These are phyloP conservation scores for Aspergillus sp. DNA, from an alignment of 2,329 filamentous ascomycete species.

Conservation along the genomic window DNA sequence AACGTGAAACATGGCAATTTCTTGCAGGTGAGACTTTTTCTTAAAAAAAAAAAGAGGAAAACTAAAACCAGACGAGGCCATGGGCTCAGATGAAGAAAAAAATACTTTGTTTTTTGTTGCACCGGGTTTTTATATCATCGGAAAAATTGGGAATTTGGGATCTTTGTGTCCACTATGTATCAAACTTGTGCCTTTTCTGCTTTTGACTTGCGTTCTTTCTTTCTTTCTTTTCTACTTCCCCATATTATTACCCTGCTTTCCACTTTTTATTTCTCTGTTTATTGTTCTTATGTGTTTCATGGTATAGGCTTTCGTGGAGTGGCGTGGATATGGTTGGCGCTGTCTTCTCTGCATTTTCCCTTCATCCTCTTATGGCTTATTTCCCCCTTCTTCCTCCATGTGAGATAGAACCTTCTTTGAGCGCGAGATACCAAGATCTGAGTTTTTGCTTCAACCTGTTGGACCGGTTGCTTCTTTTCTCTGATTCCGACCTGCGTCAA, in stretches of 20 bases:
- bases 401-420: constrained; percentile 32
- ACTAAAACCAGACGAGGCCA: constrained; percentile 4
- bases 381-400: constrained; percentile 21
- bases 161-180: constrained; percentile 12
- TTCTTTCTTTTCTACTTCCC: constrained; percentile 9
- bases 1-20: constrained; percentile 19
- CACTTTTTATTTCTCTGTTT: constrained; percentile 6
- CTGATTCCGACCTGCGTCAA: too few species aligned
- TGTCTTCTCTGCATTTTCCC: constrained; percentile 25
- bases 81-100: constrained; percentile 2
- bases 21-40: too few species aligned
- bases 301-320: constrained; percentile 22
- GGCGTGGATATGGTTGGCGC: constrained; percentile 30
- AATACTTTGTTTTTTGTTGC: constrained; percentile 7
- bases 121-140: constrained; percentile 1
- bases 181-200: constrained; percentile 9
- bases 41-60: constrained; percentile 7
- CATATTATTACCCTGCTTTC: constrained; percentile 5
- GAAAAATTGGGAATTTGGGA: constrained; percentile 11
- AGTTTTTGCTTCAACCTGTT: constrained; percentile 20
- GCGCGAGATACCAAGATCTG: constrained; percentile 36
- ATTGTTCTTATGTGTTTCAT: constrained; percentile 15
- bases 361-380: constrained; percentile 15
- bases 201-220: constrained; percentile 5
- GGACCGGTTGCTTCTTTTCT: constrained; percentile 1